Evolutionary conservation across 2,329 filamentous ascomycete species (phyloP).

Genomic region (Talaromyces sp.): DNA sequence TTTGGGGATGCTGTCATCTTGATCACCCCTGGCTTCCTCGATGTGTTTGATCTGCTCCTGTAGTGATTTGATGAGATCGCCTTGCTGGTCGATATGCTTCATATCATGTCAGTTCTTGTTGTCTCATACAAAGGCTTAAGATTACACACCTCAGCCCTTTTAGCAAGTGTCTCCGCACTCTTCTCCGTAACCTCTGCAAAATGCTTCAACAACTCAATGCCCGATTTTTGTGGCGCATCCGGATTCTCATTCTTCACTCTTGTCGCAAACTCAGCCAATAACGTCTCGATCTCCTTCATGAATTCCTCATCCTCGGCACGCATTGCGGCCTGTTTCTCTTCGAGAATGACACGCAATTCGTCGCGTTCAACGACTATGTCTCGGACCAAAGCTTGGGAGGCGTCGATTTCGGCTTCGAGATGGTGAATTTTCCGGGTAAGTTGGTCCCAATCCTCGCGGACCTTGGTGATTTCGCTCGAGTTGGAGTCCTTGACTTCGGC

Average conservation of each 20-base stretch:
- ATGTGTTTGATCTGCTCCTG: slow-evolving; percentile 41
- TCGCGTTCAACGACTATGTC: slow-evolving; percentile 40
- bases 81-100: slow-evolving; percentile 44
- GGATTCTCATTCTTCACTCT: slow-evolving; percentile 32
- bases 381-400: slow-evolving; percentile 36
- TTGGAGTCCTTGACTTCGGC: slow-evolving; percentile 36
- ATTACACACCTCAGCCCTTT: slow-evolving; percentile 42
- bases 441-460: slow-evolving; percentile 35
- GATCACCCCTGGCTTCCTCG: slow-evolving; percentile 35
- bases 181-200: slow-evolving; percentile 57
- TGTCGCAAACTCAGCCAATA: slow-evolving; percentile 40
- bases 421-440: slow-evolving; percentile 34
- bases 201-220: slow-evolving; percentile 39
- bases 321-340: slow-evolving; percentile 39
- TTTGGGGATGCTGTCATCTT: slow-evolving; percentile 30
- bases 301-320: slow-evolving; percentile 40
- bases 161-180: slow-evolving; percentile 43
- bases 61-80: slow-evolving; percentile 42
- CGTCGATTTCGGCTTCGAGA: slow-evolving; percentile 39
- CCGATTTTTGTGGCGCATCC: slow-evolving; percentile 35
- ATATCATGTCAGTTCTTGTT: neutral
- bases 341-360: slow-evolving; percentile 38
- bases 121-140: neutral
- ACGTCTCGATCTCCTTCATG: slow-evolving; percentile 40
- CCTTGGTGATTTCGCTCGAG: slow-evolving; percentile 32